These are phyloP conservation scores for Dactylonectria macrodidyma DNA, from an alignment of 2,329 filamentous ascomycete genomes.

Conservation along the genomic window DNA sequence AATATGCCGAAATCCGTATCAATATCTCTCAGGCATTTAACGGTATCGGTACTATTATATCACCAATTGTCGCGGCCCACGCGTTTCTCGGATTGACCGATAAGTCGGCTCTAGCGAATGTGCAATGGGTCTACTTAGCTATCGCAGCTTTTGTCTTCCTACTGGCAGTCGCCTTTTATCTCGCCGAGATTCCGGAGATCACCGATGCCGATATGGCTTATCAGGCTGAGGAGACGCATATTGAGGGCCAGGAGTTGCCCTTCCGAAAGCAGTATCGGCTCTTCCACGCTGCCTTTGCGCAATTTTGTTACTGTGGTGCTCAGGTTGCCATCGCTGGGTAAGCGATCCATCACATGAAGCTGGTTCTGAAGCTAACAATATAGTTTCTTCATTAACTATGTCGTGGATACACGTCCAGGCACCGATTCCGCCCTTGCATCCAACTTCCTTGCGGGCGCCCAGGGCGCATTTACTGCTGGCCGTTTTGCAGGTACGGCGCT, in stretches of 20 bases:
- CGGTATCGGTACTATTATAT: conserved; percentile 79
- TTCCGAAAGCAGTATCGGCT: conserved; percentile 80
- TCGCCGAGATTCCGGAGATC: conserved; percentile 80
- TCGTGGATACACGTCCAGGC: conserved; percentile 69
- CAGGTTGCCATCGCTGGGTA: conserved; percentile 72
- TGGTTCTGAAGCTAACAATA: not conserved
- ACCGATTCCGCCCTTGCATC: conserved; percentile 68
- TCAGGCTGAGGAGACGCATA: conserved; percentile 69
- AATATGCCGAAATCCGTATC: conserved; percentile 80
- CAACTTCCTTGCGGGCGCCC: conserved; percentile 80
- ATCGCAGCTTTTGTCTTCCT: conserved; percentile 80
- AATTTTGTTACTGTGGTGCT: conserved; percentile 84
- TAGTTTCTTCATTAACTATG: conserved; percentile 81
- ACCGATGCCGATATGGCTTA: conserved; percentile 74
- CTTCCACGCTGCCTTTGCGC: conserved; percentile 81
- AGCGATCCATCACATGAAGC: not conserved
- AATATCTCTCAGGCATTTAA: conserved; percentile 85
- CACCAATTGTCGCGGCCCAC: conserved; percentile 79
- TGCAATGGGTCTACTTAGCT: conserved; percentile 83
- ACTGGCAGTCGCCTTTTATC: conserved; percentile 75
- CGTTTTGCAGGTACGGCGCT: conserved; percentile 78
- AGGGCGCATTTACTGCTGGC: conserved; percentile 80
- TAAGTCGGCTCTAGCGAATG: conserved; percentile 71
- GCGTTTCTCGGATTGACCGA: conserved; percentile 78
- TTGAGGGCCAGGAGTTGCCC: conserved; percentile 71